Conservation (phyloP, 1,284 basidiomycete species). For the Tilletia setariae region DNA sequence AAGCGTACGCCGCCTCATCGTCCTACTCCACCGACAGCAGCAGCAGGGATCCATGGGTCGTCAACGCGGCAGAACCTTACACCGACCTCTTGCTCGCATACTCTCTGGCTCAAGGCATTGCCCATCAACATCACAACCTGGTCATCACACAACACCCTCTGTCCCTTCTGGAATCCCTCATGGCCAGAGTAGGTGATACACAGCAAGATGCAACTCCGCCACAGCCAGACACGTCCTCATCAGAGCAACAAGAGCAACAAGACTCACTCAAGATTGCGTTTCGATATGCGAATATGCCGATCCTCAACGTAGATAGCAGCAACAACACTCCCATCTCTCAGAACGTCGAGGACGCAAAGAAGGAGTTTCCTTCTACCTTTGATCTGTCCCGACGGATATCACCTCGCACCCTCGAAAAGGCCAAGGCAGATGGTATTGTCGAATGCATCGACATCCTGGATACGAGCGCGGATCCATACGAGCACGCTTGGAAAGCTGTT, state of each 20-base stretch:
- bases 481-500: constrained; percentile 27
- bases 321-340: neutral
- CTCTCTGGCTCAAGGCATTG: constrained; percentile 79
- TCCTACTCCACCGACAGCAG: neutral
- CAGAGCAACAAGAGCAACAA: neutral
- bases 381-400: constrained; percentile 63
- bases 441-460: constrained; percentile 23
- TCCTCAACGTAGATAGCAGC: constrained; percentile 62
- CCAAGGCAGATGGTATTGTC: constrained; percentile 23
- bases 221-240: constrained; percentile 20
- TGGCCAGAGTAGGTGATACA: constrained; percentile 36
- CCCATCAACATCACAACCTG: constrained; percentile 66
- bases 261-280: constrained; percentile 64
- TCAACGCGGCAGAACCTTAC: constrained; percentile 62
- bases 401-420: constrained; percentile 28
- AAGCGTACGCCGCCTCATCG: constrained; percentile 60
- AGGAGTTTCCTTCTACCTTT: constrained; percentile 68
- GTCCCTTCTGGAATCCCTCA: constrained; percentile 49
- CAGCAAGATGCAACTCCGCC: too few species aligned
- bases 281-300: constrained; percentile 88
- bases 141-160: constrained; percentile 63
- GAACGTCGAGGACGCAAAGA: constrained; percentile 32
- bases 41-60: neutral
- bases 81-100: constrained; percentile 81
- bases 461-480: constrained; percentile 16